Evolutionary conservation across 148 eudicot species (phyloP), one percentile per base, ranked within the genome.

Genomic region (Vaccinium darrowii): DNA sequence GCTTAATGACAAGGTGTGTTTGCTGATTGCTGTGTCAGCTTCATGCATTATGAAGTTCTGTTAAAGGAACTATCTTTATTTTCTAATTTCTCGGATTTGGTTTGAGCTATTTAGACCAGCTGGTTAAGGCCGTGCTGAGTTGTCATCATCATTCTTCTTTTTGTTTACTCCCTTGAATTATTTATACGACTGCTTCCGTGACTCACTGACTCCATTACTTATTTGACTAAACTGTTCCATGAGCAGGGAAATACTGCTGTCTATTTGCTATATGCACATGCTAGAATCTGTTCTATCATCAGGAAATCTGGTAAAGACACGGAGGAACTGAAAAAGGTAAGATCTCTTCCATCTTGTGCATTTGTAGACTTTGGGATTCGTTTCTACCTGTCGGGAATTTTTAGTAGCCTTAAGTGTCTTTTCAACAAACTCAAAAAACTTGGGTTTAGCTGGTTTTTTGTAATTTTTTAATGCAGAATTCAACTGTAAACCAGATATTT

Each of bases 191-290:
- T 4, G 65, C 73, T 60, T 72, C 30, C 9, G 1, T n/a, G n/a
- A n/a, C n/a, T n/a, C n/a, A n/a, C n/a, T 49, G 36, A 21, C 63
- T 19, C 21, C 71, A 30, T 84, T 84, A 36, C 80, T 81, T 58
- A 51, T 82, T 10, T 18, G 9, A 21, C 52, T 36, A 62, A 25
- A 9, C 25, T 54, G 4, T 86, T 71, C 80, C 69, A 81, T 83
- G 79, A 79, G 79, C 93, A 97, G 99, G 99, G 99, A 87, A 94
- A 97, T 83, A 97, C 99, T 77, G 99, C 99, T 57, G 96, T 96
- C n/a, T 96, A 96, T 88, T 85, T 96, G 89, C 91, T 93, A 56
- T 97, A 97, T 90, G 96, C 98, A 33, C 95, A 95, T 91, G 99
- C 99, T 85, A 95, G 98, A 81, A 94, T 97, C 77, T 93, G 98